Evolutionary conservation across 192 early-diverging fungal species (phyloP), one percentile per base, ranked within the genome.

Genomic region (Coemansia nantahalensis): DNA sequence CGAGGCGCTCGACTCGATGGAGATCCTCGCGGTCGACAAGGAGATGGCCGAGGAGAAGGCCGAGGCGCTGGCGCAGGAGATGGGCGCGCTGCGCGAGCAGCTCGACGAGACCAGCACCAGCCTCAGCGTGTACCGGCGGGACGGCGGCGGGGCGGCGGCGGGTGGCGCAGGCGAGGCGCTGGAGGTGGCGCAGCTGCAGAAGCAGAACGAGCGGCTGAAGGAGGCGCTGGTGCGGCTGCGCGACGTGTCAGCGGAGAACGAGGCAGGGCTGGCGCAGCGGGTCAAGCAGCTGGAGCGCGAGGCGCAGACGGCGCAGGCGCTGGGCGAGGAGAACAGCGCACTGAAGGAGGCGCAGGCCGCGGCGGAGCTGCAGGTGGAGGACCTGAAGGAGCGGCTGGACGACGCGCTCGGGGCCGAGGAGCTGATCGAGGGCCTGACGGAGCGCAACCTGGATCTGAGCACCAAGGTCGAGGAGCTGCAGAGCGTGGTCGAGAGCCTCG

Each of bases 31-130:
- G 5, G 57, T 97, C 13, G 94, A 97, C 78, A 89, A 89, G 61
- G 92, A 97, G 65, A 83, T 93, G 80, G 92, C 90, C 0, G 93
- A 94, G 52, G 92, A 95, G 57, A 80, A 79, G 34, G 83, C 84
- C 18, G 92, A 95, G 35, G 73, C 80, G 15, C 46, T 93, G 44
- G 80, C 85, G 51, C 85, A 84, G 22, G 91, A 94, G 56, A 73
- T 85, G 0, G 72, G 73, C 30, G 47, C 79, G 17, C 59, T 93
- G 17, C 88, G 88, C 48, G 91, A 93, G 46, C 87, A 88, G 49
- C 67, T 91, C 8, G 90, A 86, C 37, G 92, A 92, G 56, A 77
- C 90, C 44, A 69, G 63, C 24, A 79, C 88, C 16, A 84, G 85
- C 52, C 46, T 93, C 26, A 82, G 88, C 39, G 69, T 57, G 39